Percentiles rank a stretch among this genome's conserved stretches.
Evolutionary conservation across 202 grass and related monocot species (phyloP).

Genomic region (Brachypodium distachyon): DNA sequence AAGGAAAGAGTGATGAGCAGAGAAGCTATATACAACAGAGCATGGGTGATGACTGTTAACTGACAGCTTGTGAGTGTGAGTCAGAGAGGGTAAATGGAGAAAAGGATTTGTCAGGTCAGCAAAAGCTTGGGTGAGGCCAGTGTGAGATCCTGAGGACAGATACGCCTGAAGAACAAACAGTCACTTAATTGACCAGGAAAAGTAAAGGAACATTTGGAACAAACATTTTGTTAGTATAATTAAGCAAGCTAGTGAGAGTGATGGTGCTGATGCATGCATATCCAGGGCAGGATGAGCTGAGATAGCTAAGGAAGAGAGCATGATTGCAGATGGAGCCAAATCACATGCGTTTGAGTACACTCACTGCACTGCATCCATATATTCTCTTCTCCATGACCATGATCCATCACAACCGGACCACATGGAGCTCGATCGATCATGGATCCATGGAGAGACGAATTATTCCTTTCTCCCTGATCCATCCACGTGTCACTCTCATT

Average conservation of each 20-base stretch:
- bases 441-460: background rate
- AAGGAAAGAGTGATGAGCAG: background rate
- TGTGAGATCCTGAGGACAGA: conserved; percentile 13
- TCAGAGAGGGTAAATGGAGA: background rate
- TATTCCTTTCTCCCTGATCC: background rate
- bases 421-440: background rate
- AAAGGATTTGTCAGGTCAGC: background rate
- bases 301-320: background rate
- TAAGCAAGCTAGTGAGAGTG: background rate
- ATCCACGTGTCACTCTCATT: background rate
- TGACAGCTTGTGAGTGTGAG: background rate
- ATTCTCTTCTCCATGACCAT: background rate
- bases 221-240: background rate
- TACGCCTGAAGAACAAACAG: background rate
- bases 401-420: background rate
- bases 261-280: background rate
- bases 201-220: background rate
- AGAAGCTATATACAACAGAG: too few species aligned
- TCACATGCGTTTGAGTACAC: background rate
- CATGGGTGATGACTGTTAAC: background rate
- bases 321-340: background rate
- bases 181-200: background rate
- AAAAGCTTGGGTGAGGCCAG: conserved; percentile 6
- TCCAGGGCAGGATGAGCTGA: background rate
- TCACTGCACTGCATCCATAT: background rate